Evolutionary conservation across 176 grass and related monocot species (phyloP).

Genomic region (Musa troglodytarum): DNA sequence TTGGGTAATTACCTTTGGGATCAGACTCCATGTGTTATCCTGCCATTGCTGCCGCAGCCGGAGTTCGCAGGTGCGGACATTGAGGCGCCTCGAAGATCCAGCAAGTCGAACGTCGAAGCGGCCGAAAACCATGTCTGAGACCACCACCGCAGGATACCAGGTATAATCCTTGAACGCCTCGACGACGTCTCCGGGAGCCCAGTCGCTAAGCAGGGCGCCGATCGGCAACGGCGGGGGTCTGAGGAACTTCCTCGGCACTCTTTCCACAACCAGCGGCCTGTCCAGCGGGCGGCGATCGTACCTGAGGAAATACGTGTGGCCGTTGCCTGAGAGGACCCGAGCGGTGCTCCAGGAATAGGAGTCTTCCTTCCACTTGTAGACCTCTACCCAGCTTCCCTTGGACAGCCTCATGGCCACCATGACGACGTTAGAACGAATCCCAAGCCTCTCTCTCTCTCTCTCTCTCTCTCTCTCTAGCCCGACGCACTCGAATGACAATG

Average conservation of each 20-base stretch:
- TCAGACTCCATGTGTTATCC: too few species aligned
- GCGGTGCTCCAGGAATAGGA: conserved; percentile 43
- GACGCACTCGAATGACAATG: too few species aligned
- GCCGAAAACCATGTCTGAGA: too few species aligned
- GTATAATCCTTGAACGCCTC: conserved; percentile 36
- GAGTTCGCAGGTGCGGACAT: too few species aligned
- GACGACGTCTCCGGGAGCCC: conserved; percentile 35
- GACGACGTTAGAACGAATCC: too few species aligned
- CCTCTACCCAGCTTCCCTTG: conserved; percentile 43
- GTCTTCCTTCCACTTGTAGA: conserved; percentile 13
- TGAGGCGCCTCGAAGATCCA: too few species aligned
- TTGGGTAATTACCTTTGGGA: too few species aligned
- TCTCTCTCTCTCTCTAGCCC: too few species aligned
- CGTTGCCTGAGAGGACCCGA: conserved; percentile 48
- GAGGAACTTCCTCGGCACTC: conserved; percentile 39
- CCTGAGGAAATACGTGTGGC: conserved; percentile 43
- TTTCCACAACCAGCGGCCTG: not conserved
- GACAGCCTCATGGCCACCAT: conserved; percentile 39
- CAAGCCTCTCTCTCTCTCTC: too few species aligned
- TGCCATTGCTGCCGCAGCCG: too few species aligned
- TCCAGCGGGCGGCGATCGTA: conserved; percentile 15
- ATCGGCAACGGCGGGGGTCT: conserved; percentile 36
- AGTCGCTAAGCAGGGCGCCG: conserved; percentile 6
- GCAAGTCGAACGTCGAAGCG: too few species aligned
- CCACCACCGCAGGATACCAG: conserved; percentile 44